Base-by-base conservation (phyloP, 305 asterid genomes). In the Solanum hybrid region DNA sequence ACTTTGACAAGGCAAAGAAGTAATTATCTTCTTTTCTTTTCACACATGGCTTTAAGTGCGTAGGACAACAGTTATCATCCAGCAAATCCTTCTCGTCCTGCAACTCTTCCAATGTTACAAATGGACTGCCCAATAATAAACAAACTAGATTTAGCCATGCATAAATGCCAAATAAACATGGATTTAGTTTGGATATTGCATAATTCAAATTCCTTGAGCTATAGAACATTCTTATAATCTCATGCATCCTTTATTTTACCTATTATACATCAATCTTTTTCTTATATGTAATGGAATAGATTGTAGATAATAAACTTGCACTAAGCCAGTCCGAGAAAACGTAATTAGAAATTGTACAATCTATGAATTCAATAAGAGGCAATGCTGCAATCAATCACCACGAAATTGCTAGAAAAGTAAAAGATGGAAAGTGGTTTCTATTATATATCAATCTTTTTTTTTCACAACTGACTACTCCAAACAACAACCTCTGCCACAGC, bases 1-100 rank as follows among this genome's bases (percentile, higher is more conserved):
- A 97, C 96, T 97, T 97, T 16, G 99, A 96, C 79, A 97, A 91
- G 56, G 99, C 98, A 94, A 97, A 97, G 92, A 97, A 97, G 92
- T 97, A 97, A 92, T 97, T 97, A 90, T 96, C 98, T 94, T 97
- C 99, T 94, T 95, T 97, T 93, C 97, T 94, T 88, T 88, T 93
- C 69, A 91, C 91, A 90, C 99, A 97, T 86, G 99, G 98, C 94
- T 96, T 94, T 92, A 97, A 92, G 95, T 97, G 99, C 82, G 94
- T 92, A 26, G 99, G 99, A 90, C 99, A 97, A 90, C 97, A 95
- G 88, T 95, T 93, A 89, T 95, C 92, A 16, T 94, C 99, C 95
- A 97, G 91, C 95, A 97, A 91, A 87, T 97, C 99, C 92, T 95
- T 96, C 92, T 94, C 96, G 91, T 97, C 99, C 99, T 97, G 93